Evolutionary conservation across 2,329 filamentous ascomycete species (phyloP), one percentile per base, ranked within the genome.

Genomic region (Biscogniauxia mediterranea): DNA sequence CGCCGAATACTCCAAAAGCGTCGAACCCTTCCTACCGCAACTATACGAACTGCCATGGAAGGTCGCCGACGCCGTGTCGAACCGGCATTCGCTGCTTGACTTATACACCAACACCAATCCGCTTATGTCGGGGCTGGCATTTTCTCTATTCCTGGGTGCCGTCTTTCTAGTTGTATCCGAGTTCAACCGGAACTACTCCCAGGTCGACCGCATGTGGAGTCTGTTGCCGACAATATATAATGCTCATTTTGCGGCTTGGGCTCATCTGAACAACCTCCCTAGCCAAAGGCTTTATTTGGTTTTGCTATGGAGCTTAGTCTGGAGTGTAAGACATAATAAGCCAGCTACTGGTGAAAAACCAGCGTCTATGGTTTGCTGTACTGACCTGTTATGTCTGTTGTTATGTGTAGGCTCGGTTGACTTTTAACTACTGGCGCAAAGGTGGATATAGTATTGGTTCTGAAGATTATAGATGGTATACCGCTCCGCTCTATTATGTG

Each of bases 351-450:
- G 51, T 46, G 56, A 23, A 60, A 68, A 26, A 64, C 42, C 11
- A 52, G 13, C 17, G 21, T 17, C 19, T 50, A 6, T 32, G 28
- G 3, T 32, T 32, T 32, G 28, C 28, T 9, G 11, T 32, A 32
- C 11, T 32, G 11, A 32, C 7, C 1, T 32, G 28, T 32, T 32
- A 13, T 32, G 9, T 8, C 8, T 56, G 25, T 23, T 70, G 38
- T 52, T 2, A 49, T 21, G 9, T 52, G 17, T 62, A 93, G 91
- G 74, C 79, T 61, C 90, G 95, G 11, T 80, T 99, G 76, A 98
- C 94, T 2, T 98, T 86, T 81, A 99, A 99, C 78, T 99, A 97
- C 79, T 97, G 91, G 89, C 89, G 95, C 61, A 96, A 92, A 75
- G 95, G 95, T 49, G 95, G 95, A 23, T 99, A 99, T 75, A 80